These are phyloP conservation scores for Sporothrix mexicana DNA, from an alignment of 2,329 filamentous ascomycete genomes.

Conservation along the genomic window DNA sequence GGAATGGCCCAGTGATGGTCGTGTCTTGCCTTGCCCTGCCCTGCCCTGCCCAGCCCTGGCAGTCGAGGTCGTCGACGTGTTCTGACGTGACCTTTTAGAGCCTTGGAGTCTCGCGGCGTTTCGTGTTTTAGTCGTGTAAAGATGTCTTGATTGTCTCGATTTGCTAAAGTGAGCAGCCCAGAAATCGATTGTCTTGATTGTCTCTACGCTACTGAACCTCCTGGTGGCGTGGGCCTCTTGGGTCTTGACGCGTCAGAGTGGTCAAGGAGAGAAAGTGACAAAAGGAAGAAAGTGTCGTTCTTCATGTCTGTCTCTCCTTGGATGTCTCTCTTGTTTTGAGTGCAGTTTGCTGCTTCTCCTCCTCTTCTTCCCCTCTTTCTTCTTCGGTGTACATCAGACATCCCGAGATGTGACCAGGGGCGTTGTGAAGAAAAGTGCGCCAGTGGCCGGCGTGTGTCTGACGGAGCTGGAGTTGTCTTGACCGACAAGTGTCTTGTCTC, in stretches of 20 bases:
- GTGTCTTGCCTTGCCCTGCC: constrained; percentile 25
- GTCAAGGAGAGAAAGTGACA: too few species aligned
- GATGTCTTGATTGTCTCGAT: constrained; percentile 1
- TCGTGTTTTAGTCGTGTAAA: constrained; percentile 28
- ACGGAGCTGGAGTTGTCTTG: constrained; percentile 10
- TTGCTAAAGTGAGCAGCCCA: background rate
- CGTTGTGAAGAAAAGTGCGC: constrained; percentile 23
- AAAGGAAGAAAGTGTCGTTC: background rate
- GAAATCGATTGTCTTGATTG: background rate
- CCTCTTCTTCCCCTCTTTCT: background rate
- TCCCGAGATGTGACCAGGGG: constrained; percentile 2
- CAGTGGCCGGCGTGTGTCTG: constrained; percentile 25
- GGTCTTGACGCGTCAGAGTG: constrained; percentile 2
- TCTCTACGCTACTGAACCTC: constrained; percentile 9
- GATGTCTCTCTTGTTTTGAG: background rate
- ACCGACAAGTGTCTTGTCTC: background rate
- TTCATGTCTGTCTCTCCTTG: constrained; percentile 10
- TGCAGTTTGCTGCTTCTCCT: background rate
- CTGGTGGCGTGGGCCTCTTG: constrained; percentile 9
- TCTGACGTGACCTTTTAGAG: background rate
- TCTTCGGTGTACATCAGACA: constrained; percentile 7
- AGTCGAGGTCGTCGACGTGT: constrained; percentile 1
- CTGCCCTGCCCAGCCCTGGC: constrained; percentile 5
- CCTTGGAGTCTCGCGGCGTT: background rate
- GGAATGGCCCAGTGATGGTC: constrained; percentile 11